These are phyloP conservation scores for Neohortaea acidophila DNA, from an alignment of 495 filamentous ascomycete genomes.

Conservation along the genomic window DNA sequence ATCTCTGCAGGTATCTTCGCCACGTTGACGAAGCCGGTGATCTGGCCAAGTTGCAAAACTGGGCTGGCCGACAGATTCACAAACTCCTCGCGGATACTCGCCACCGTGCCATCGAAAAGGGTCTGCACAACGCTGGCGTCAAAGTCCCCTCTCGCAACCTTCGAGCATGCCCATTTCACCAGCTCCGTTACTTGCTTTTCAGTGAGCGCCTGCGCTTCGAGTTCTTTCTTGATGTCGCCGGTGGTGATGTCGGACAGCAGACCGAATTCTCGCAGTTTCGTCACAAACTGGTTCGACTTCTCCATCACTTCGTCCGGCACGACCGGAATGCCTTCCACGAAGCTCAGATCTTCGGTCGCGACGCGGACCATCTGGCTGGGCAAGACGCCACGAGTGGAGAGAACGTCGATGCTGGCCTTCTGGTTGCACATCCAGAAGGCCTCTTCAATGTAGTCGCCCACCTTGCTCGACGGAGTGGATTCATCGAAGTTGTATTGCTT, in stretches of 20 bases:
- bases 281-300: constrained; percentile 51
- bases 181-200: constrained; percentile 64
- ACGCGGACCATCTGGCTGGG: constrained; percentile 62
- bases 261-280: constrained; percentile 60
- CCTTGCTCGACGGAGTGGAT: constrained; percentile 69
- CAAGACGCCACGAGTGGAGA: constrained; percentile 74
- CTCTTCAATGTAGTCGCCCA: constrained; percentile 74
- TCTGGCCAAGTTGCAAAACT: constrained; percentile 59
- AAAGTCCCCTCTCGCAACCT: constrained; percentile 50
- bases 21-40: constrained; percentile 57
- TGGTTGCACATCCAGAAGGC: constrained; percentile 88
- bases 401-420: constrained; percentile 64
- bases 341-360: constrained; percentile 66
- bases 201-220: constrained; percentile 59
- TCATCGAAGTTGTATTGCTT: constrained; percentile 72
- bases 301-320: constrained; percentile 59
- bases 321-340: constrained; percentile 81
- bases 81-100: constrained; percentile 49
- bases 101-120: constrained; percentile 68
- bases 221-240: constrained; percentile 65
- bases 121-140: constrained; percentile 44
- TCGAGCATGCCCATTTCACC: constrained; percentile 62
- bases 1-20: constrained; percentile 65
- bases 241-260: constrained; percentile 73
- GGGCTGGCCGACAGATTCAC: constrained; percentile 32